phyloP scores from a whole-genome alignment of 2,329 filamentous ascomycete genomes.

The Rutstroemia sp. region DNA sequence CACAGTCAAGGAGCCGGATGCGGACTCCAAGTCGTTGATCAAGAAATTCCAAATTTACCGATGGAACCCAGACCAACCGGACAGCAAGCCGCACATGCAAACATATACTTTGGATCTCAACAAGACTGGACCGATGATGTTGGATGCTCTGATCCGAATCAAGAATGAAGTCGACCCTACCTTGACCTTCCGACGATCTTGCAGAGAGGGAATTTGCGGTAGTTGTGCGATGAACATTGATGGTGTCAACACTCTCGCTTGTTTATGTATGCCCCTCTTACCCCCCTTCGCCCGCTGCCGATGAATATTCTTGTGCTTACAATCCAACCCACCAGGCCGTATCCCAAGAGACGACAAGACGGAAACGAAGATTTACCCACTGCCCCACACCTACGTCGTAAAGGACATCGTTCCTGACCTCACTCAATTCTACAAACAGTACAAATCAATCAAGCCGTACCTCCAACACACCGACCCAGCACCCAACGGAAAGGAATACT shows the following conservation, averaged over 20 bases:
- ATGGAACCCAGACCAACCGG: slow-evolving; percentile 92
- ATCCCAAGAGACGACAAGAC: slow-evolving; percentile 76
- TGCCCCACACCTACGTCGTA: slow-evolving; percentile 97
- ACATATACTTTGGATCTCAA: slow-evolving; percentile 91
- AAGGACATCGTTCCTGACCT: slow-evolving; percentile 98
- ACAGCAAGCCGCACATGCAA: slow-evolving; percentile 93
- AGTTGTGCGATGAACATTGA: slow-evolving; percentile 99
- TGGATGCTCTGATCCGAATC: slow-evolving; percentile 93
- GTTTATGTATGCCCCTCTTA: slow-evolving; percentile 67
- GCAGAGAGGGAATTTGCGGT: slow-evolving; percentile 96
- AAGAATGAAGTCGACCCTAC: slow-evolving; percentile 99
- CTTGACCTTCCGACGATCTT: slow-evolving; percentile 90
- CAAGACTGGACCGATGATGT: slow-evolving; percentile 98
- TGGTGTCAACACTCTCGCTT: slow-evolving; percentile 94
- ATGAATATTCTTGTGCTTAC: slow-evolving; percentile 23
- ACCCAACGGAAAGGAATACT: slow-evolving; percentile 83
- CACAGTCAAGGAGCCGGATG: slow-evolving; percentile 37
- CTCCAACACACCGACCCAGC: slow-evolving; percentile 83
- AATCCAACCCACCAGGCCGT: slow-evolving; percentile 54
- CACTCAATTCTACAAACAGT: slow-evolving; percentile 99
- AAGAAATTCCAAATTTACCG: slow-evolving; percentile 99
- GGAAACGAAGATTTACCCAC: slow-evolving; percentile 91
- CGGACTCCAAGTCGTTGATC: slow-evolving; percentile 57
- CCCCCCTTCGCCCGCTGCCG: background rate
- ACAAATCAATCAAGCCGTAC: slow-evolving; percentile 99